These are phyloP conservation scores for Aspergillus glaucus DNA, from an alignment of 2,329 filamentous ascomycete species.

Conservation along the genomic window DNA sequence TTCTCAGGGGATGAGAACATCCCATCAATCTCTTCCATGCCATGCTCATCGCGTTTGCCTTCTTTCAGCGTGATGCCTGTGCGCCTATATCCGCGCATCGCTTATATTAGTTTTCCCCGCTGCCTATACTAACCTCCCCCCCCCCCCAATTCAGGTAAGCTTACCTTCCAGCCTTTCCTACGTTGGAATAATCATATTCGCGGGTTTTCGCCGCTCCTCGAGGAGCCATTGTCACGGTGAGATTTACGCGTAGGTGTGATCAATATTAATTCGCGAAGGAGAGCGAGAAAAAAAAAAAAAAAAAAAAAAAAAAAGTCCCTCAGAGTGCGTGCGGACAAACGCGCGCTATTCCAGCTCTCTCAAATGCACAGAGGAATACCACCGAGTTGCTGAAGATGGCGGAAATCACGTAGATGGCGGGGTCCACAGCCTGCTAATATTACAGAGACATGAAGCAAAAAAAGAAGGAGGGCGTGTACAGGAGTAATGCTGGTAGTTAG, in stretches of 20 bases:
- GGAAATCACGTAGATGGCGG: too few species aligned
- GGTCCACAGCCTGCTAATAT: too few species aligned
- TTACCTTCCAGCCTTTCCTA: conserved; percentile 44
- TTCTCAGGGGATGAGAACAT: conserved; percentile 85
- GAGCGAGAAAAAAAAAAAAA: conserved; percentile 2
- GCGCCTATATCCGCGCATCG: conserved; percentile 54
- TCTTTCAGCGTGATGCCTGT: conserved; percentile 80
- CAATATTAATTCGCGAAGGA: neutral
- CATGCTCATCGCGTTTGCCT: conserved; percentile 80
- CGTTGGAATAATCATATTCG: conserved; percentile 44
- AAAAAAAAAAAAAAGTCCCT: too few species aligned
- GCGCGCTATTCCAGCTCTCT: too few species aligned
- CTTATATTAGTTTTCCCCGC: conserved; percentile 10
- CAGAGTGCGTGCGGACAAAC: too few species aligned
- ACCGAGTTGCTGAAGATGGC: too few species aligned
- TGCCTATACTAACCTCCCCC: neutral
- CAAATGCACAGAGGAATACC: too few species aligned
- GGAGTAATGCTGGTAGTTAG: neutral
- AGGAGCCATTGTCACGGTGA: conserved; percentile 28
- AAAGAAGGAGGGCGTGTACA: too few species aligned
- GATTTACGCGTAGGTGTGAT: conserved; percentile 2
- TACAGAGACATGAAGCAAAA: too few species aligned
- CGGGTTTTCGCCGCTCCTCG: conserved; percentile 36
- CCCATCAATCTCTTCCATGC: conserved; percentile 78
- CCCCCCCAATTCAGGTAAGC: conserved; percentile 4